Evolutionary conservation across 2,329 filamentous ascomycete species (phyloP).

Genomic region (Fusarium palustre): DNA sequence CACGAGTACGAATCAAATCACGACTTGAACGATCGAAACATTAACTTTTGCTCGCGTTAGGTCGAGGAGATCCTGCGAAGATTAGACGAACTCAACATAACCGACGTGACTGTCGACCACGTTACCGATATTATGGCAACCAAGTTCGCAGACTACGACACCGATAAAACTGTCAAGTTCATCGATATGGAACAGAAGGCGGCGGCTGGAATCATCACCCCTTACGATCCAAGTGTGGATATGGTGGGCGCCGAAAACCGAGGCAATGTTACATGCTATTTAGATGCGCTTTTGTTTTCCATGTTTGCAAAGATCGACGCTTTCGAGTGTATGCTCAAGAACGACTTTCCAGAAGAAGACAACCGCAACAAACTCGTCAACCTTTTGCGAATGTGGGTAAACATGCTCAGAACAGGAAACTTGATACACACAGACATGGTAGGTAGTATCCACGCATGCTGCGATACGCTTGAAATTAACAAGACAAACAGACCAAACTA

Average conservation of each 20-base stretch:
- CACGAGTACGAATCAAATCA: slow-evolving; percentile 51
- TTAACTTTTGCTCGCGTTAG: slow-evolving; percentile 48
- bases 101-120: slow-evolving; percentile 66
- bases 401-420: slow-evolving; percentile 85
- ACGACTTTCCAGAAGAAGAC: slow-evolving; percentile 76
- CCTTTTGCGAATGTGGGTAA: slow-evolving; percentile 89
- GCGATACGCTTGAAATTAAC: slow-evolving; percentile 35
- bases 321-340: slow-evolving; percentile 92
- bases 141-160: slow-evolving; percentile 74
- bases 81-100: slow-evolving; percentile 59
- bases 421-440: slow-evolving; percentile 89
- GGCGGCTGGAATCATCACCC: slow-evolving; percentile 79
- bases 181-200: slow-evolving; percentile 84
- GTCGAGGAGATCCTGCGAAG: slow-evolving; percentile 56
- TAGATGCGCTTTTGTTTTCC: slow-evolving; percentile 90
- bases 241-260: slow-evolving; percentile 90
- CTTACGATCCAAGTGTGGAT: slow-evolving; percentile 76
- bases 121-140: slow-evolving; percentile 68
- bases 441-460: slow-evolving; percentile 46
- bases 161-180: slow-evolving; percentile 80
- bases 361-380: slow-evolving; percentile 78
- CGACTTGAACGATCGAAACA: slow-evolving; percentile 7
- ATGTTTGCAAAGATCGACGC: slow-evolving; percentile 94
- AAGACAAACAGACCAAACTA: slow-evolving; percentile 73
- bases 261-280: slow-evolving; percentile 89